These are phyloP conservation scores for Colletotrichum neosansevieriae DNA, from an alignment of 2,329 filamentous ascomycete species.

Conservation along the genomic window DNA sequence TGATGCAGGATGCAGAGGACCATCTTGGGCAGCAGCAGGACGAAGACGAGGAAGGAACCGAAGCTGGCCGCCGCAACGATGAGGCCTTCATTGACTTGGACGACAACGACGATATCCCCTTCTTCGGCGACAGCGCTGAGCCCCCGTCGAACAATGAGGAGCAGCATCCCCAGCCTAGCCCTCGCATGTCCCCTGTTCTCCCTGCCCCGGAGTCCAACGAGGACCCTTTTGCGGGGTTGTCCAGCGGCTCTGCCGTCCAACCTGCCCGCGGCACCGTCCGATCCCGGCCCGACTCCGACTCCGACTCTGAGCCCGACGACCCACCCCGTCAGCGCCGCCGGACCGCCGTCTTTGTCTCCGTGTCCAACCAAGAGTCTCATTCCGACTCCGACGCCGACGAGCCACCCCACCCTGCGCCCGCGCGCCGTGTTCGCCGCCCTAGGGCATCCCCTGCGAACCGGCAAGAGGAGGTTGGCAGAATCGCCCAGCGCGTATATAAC, in stretches of 20 bases:
- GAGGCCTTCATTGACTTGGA: not conserved
- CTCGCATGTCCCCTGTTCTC: not conserved
- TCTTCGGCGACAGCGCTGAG: not conserved
- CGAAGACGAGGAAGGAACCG: not conserved
- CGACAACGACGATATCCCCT: not conserved
- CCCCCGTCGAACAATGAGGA: not conserved
- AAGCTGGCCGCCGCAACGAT: not conserved
- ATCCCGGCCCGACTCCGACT: not conserved
- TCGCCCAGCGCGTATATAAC: not conserved
- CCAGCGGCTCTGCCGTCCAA: not conserved
- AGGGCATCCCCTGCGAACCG: not conserved
- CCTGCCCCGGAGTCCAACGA: not conserved
- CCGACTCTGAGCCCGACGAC: not conserved
- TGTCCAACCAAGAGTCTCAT: not conserved
- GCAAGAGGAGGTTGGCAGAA: not conserved
- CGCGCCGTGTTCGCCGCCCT: not conserved
- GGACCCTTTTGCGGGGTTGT: not conserved
- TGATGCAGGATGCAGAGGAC: not conserved
- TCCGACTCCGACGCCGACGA: not conserved
- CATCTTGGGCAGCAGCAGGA: not conserved
- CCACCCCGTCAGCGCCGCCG: not conserved
- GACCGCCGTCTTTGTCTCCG: not conserved
- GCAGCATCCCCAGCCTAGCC: not conserved
- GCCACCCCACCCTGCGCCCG: not conserved
- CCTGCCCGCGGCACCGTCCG: not conserved